Evolutionary conservation across 768 basidiomycete genomes (phyloP), one percentile per base, ranked within the genome.

Genomic region (Lactarius evosmus): DNA sequence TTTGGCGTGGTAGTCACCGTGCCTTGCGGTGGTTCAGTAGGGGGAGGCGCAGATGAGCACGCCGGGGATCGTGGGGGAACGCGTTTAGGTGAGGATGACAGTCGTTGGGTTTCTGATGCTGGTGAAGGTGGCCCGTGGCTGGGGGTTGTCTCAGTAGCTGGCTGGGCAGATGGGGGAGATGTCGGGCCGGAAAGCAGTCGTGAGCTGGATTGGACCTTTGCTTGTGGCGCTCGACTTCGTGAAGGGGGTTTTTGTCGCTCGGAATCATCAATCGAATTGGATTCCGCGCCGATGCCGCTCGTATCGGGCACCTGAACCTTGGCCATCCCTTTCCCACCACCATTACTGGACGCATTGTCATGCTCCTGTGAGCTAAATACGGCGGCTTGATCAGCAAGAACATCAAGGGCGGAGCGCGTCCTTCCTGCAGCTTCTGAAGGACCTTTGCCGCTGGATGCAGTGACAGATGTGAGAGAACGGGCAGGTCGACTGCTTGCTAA

Each of bases 371-470:
- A 71, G 72, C 77, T 73, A 72, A 82, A 68, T 19, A 62, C 67
- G 22, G 85, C 85, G 3, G 89, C 87, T 71, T 89, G 87, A 67
- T 89, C 87, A 1, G 88, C 89, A 36, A 90, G 75, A 8, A 91
- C 87, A 69, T 91, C 87, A 69, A 91, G 75, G 7, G 85, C 88
- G 27, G 65, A 63, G 12, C 63, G 60, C 32, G 51, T 57, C 33
- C 67, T 57, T 54, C 50, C 61, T 9, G 38, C 30, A 34, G 55
- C 44, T 46, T 33, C 64, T 7, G 64, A 41, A 41, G 60, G 25
- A 27, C 32, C 52, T 33, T 61, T 60, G 46, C 22, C 38, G 22
- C 58, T 51, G 6, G 50, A n/a, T 33, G 29, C 54, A 12, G 49
- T n/a, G n/a, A 44, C 19, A 44, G 55, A 32, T 17, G 52, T 25